Evolutionary conservation across 148 eudicot species (phyloP), one percentile per base, ranked within the genome.

Genomic region (Fagopyrum homotropicum): DNA sequence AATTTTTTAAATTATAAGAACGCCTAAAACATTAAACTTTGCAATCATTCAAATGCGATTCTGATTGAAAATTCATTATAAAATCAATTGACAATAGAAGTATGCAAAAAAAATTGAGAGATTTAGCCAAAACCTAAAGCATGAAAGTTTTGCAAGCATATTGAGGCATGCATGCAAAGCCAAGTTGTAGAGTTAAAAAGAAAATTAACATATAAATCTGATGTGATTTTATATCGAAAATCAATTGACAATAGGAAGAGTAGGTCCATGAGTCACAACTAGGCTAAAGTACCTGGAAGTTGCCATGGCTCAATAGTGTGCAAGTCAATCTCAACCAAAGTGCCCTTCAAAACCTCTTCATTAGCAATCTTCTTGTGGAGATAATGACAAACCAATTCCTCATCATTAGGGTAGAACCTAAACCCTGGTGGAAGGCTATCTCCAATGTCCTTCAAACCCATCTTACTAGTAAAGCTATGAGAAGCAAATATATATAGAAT

Each of bases 221-320:
- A 15, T 30, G 35, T 30, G 35, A 30, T 30, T 30, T 1, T 2
- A 30, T 35, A 54, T 4, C 16, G 12, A 55, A n/a, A 4, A 55
- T 4, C 59, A n/a, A 55, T 55, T 55, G 2, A 9, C 4, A 22
- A 17, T 8, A 56, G 3, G 30, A 10, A 30, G 26, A 19, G 7
- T 5, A 57, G 2, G 26, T 7, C 1, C 6, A 6, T 0, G 6
- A n/a, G 0, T 35, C 1, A 35, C 40, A 1, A 6, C 8, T 56
- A 4, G 40, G 8, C 26, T 35, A 40, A 46, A 22, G 14, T 78
- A 89, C 98, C 97, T 64, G 98, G 98, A 79, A 93, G 98, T 81
- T 93, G 96, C 98, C 98, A 93, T 81, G 98, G 98, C 81, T 93
- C 98, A 86, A 93, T 88, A 51, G 81, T 81, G 83, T 93, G 98